A percentile compares a stretch with the other conserved stretches of the same genome.
These are phyloP conservation scores for Reticulascus tulasneorum DNA, from an alignment of 2,329 filamentous ascomycete genomes.

Conservation along the genomic window DNA sequence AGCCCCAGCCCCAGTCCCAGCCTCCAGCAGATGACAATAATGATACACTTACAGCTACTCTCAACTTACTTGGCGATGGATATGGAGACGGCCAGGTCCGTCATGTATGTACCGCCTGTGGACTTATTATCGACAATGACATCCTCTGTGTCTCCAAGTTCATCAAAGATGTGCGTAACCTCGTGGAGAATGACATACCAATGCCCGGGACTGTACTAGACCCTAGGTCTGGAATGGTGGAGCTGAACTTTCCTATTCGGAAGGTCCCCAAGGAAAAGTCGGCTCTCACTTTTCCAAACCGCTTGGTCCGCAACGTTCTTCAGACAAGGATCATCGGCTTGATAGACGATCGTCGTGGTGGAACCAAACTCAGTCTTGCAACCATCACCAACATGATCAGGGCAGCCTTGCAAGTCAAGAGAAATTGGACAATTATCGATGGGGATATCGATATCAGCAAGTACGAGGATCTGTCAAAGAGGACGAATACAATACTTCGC, in stretches of 20 bases:
- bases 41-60: too few species aligned
- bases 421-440: too few species aligned
- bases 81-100: slow-evolving; percentile 48
- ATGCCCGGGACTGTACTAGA: slow-evolving; percentile 59
- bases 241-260: slow-evolving; percentile 20
- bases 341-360: slow-evolving; percentile 7
- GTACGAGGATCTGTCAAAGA: slow-evolving; percentile 11
- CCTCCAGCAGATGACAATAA: too few species aligned
- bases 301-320: background rate
- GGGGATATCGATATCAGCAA: too few species aligned
- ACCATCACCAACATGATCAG: slow-evolving; percentile 4
- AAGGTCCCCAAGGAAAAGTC: slow-evolving; percentile 19
- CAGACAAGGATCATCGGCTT: slow-evolving; percentile 9
- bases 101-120: slow-evolving; percentile 43
- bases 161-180: slow-evolving; percentile 43
- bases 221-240: slow-evolving; percentile 41
- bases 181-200: slow-evolving; percentile 39
- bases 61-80: slow-evolving; percentile 38
- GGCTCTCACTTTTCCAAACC: slow-evolving; percentile 19
- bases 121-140: slow-evolving; percentile 46
- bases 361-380: slow-evolving; percentile 4
- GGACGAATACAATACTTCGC: slow-evolving; percentile 27
- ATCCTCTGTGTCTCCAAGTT: slow-evolving; percentile 56
- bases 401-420: slow-evolving; percentile 2
- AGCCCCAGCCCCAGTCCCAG: too few species aligned